Evolutionary conservation across 2,329 filamentous ascomycete genomes (phyloP).

Genomic region (Tolypocladium cylindrosporum): DNA sequence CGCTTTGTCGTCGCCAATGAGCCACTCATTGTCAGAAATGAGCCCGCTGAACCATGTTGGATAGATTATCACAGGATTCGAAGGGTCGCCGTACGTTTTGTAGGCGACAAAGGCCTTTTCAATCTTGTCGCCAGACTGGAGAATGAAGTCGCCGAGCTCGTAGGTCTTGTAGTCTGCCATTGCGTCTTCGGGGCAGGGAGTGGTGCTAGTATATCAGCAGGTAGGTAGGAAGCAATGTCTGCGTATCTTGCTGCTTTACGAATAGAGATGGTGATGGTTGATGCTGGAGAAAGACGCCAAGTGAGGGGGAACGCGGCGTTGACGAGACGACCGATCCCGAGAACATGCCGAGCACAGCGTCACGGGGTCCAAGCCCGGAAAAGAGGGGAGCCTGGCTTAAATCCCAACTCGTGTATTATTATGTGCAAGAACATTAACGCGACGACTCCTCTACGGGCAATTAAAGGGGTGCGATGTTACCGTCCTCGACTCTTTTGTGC

Average conservation of each 20-base stretch:
- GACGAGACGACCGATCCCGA: background rate
- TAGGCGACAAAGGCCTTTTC: constrained; percentile 61
- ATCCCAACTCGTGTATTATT: background rate
- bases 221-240: background rate
- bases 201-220: too few relatives aligned
- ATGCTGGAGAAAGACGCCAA: too few relatives aligned
- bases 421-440: background rate
- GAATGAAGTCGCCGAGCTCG: background rate
- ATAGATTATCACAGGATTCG: constrained; percentile 59
- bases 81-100: constrained; percentile 60
- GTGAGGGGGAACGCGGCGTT: background rate
- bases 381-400: background rate
- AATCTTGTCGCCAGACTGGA: constrained; percentile 44
- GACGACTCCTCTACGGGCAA: background rate
- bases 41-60: constrained; percentile 59
- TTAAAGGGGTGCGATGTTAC: background rate
- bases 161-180: constrained; percentile 1
- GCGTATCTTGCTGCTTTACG: background rate
- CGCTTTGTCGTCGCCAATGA: constrained; percentile 55
- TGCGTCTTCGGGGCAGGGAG: background rate
- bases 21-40: constrained; percentile 66
- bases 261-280: background rate
- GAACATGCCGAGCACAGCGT: background rate
- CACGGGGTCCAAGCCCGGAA: background rate
- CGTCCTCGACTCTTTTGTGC: too few relatives aligned